Conservation (phyloP, 2,329 filamentous ascomycete species). For the Penicillium sp. region DNA sequence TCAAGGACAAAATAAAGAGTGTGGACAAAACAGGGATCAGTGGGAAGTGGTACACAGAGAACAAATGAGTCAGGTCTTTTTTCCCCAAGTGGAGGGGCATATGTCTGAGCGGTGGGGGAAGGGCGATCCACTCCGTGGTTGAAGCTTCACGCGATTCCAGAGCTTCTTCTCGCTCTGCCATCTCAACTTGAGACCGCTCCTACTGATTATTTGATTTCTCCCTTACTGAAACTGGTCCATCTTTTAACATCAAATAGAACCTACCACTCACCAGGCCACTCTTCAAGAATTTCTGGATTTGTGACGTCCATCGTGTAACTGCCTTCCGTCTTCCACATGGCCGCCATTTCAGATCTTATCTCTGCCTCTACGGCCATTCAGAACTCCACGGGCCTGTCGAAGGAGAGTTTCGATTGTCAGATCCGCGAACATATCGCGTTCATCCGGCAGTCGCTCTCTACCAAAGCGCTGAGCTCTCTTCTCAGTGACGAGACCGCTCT, state of each 20-base stretch:
- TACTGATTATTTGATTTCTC: too few species aligned
- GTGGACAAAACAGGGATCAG: neutral
- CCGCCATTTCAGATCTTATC: slow-evolving; percentile 12
- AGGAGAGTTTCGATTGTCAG: slow-evolving; percentile 46
- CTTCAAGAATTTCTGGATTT: neutral
- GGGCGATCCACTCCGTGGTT: neutral
- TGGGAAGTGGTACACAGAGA: neutral
- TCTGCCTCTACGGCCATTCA: slow-evolving; percentile 32
- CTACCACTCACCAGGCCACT: neutral
- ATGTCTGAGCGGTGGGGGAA: slow-evolving; percentile 8
- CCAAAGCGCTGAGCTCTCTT: slow-evolving; percentile 30
- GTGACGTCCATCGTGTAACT: neutral
- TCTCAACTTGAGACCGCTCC: neutral
- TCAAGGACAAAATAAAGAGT: neutral
- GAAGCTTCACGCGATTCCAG: neutral
- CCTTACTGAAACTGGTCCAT: too few species aligned
- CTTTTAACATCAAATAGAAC: too few species aligned
- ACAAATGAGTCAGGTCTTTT: slow-evolving; percentile 9
- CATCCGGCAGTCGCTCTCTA: slow-evolving; percentile 38
- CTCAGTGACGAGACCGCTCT: slow-evolving; percentile 35
- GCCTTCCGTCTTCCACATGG: slow-evolving; percentile 11
- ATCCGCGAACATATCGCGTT: slow-evolving; percentile 40
- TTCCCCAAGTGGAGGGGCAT: slow-evolving; percentile 12
- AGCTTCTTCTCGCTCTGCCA: neutral
- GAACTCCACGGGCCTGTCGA: slow-evolving; percentile 31